Conservation (phyloP, 1,284 basidiomycete species). For the Neonothopanus nambi region DNA sequence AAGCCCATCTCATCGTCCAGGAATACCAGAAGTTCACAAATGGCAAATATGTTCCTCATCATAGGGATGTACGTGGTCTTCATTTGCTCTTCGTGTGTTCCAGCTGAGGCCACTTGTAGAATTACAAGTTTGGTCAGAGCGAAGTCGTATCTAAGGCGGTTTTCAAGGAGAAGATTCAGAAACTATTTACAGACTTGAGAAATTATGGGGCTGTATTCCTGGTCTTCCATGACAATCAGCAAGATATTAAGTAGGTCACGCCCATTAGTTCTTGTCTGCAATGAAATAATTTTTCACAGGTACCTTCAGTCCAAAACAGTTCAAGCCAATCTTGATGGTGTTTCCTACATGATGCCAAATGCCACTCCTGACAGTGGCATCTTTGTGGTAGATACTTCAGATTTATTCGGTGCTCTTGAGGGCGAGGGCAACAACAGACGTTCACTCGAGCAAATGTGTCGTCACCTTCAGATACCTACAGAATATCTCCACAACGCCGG, state of each 20-base stretch:
- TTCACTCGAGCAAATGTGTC: slow-evolving; percentile 58
- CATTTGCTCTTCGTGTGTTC: not conserved
- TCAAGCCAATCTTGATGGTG: slow-evolving; percentile 50
- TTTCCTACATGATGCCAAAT: slow-evolving; percentile 57
- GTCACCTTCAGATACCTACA: slow-evolving; percentile 57
- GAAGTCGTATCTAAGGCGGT: slow-evolving; percentile 47
- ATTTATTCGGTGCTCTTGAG: slow-evolving; percentile 70
- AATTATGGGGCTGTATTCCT: slow-evolving; percentile 68
- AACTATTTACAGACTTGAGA: slow-evolving; percentile 45
- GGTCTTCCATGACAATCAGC: slow-evolving; percentile 74
- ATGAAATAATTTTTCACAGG: slow-evolving; percentile 31
- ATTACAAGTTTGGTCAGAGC: slow-evolving; percentile 67
- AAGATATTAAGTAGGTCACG: slow-evolving; percentile 66
- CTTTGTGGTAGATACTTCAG: slow-evolving; percentile 72
- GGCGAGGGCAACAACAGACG: slow-evolving; percentile 56
- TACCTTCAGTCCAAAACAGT: slow-evolving; percentile 53
- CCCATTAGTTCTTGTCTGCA: not conserved
- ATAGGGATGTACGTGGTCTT: slow-evolving; percentile 51
- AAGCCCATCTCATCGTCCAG: slow-evolving; percentile 66
- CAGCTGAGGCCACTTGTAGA: slow-evolving; percentile 33
- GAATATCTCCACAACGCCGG: slow-evolving; percentile 78
- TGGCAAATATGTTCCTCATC: slow-evolving; percentile 59
- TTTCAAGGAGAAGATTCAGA: slow-evolving; percentile 54
- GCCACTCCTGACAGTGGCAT: slow-evolving; percentile 49
- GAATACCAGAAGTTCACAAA: slow-evolving; percentile 61